Conservation (phyloP, 2,329 filamentous ascomycete genomes). For the Talaromyces islandicus region DNA sequence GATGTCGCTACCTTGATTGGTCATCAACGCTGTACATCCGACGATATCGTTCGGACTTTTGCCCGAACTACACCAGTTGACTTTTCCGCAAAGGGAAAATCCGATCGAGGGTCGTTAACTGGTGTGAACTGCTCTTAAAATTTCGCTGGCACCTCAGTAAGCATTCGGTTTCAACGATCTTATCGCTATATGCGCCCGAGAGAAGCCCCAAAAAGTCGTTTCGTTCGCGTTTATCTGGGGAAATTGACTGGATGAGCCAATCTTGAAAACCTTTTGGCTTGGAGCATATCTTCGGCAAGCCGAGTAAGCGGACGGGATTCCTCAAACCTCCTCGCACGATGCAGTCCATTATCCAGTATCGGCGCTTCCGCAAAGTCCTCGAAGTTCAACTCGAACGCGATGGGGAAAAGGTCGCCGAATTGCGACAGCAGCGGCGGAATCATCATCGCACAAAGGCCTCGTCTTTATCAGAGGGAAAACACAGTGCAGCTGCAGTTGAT, state of each 20-base stretch:
- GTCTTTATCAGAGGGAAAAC: background rate
- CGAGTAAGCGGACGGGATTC: background rate
- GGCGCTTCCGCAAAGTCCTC: slow-evolving; percentile 16
- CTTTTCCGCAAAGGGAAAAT: background rate
- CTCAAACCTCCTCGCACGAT: slow-evolving; percentile 9
- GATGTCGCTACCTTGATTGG: background rate
- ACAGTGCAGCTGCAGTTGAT: background rate
- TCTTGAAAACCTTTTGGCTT: background rate
- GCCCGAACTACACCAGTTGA: background rate
- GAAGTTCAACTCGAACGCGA: slow-evolving; percentile 17
- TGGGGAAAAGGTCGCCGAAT: slow-evolving; percentile 10
- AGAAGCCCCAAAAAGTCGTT: background rate
- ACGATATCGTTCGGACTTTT: background rate
- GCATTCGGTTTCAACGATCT: background rate
- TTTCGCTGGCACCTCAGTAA: background rate
- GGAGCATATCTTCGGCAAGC: background rate
- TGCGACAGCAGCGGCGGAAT: slow-evolving; percentile 13
- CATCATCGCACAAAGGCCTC: slow-evolving; percentile 3
- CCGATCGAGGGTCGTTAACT: background rate
- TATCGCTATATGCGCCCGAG: background rate
- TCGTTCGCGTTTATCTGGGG: background rate
- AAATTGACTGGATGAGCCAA: background rate
- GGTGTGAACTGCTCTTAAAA: background rate
- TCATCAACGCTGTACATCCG: background rate
- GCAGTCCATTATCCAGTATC: slow-evolving; percentile 23